These are phyloP conservation scores for Eimeria falciformis DNA, from an alignment of 169 alveolate genomes.

Conservation along the genomic window DNA sequence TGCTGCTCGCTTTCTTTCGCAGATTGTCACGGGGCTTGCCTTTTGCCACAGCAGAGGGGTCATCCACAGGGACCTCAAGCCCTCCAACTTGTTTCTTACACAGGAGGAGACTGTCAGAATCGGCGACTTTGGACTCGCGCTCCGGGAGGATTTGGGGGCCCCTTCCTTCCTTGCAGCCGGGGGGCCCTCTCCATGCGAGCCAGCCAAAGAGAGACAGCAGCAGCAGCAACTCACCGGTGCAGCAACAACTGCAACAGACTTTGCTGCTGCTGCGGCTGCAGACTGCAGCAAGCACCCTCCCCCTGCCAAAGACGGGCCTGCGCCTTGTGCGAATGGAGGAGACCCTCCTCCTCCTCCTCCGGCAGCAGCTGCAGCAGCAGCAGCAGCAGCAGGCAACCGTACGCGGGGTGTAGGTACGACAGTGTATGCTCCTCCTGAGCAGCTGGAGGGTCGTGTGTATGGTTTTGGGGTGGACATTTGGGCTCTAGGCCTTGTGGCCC, in stretches of 20 bases:
- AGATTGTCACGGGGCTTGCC: conserved; percentile 30
- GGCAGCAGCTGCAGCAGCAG: neutral
- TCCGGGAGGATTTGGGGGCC: conserved; percentile 30
- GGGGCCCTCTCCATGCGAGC: neutral
- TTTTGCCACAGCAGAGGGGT: conserved; percentile 82
- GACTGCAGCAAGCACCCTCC: neutral
- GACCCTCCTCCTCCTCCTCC: neutral
- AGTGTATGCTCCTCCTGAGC: conserved; percentile 84
- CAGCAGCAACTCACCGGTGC: neutral
- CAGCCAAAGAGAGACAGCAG: neutral
- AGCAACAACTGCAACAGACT: too few species aligned
- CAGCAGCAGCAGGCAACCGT: conserved; percentile 62
- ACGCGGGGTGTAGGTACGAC: conserved; percentile 82
- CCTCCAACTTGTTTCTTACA: conserved; percentile 92
- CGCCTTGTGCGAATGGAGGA: too few species aligned
- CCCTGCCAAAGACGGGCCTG: neutral
- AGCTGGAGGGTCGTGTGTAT: conserved; percentile 77
- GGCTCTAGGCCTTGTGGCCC: conserved; percentile 80
- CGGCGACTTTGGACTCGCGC: conserved; percentile 94
- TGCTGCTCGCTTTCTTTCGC: conserved; percentile 16
- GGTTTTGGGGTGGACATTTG: conserved; percentile 81
- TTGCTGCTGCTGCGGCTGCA: neutral
- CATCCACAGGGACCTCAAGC: conserved; percentile 94
- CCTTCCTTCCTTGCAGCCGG: neutral
- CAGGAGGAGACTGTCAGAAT: conserved; percentile 87